Evolutionary conservation across 164 flowering plant genomes (phyloP).

Genomic region (Platanus orientalis): DNA sequence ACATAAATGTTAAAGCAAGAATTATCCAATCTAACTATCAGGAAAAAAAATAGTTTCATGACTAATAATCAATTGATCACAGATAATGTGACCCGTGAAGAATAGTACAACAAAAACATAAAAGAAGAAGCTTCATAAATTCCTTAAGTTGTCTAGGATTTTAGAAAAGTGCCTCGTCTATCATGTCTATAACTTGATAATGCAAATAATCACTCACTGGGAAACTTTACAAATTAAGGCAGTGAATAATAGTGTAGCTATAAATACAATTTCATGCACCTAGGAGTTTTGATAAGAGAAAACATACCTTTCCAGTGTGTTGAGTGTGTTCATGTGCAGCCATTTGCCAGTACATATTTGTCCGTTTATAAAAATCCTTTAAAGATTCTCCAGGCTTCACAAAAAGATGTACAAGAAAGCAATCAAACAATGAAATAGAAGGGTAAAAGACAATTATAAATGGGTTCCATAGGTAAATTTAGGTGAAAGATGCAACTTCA

Average conservation of each 20-base stretch:
- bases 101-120: too few relatives aligned
- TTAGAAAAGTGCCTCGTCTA: too few relatives aligned
- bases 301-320: constrained; percentile 92
- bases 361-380: constrained; percentile 84
- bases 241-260: not conserved
- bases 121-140: too few relatives aligned
- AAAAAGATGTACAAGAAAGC: constrained; percentile 11
- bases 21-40: too few relatives aligned
- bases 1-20: too few relatives aligned
- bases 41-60: too few relatives aligned
- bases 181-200: not conserved
- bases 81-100: too few relatives aligned
- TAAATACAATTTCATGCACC: not conserved
- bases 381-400: constrained; percentile 92
- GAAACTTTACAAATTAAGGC: not conserved
- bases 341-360: constrained; percentile 95
- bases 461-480: not conserved
- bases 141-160: too few relatives aligned
- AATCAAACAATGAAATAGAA: not conserved
- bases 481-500: not conserved
- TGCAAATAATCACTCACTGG: not conserved
- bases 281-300: not conserved
- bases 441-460: not conserved
- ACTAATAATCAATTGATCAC: too few relatives aligned
- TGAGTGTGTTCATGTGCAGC: constrained; percentile 98